Conservation (phyloP, 2,329 filamentous ascomycete species). For the Cladophialophora yegresii region DNA sequence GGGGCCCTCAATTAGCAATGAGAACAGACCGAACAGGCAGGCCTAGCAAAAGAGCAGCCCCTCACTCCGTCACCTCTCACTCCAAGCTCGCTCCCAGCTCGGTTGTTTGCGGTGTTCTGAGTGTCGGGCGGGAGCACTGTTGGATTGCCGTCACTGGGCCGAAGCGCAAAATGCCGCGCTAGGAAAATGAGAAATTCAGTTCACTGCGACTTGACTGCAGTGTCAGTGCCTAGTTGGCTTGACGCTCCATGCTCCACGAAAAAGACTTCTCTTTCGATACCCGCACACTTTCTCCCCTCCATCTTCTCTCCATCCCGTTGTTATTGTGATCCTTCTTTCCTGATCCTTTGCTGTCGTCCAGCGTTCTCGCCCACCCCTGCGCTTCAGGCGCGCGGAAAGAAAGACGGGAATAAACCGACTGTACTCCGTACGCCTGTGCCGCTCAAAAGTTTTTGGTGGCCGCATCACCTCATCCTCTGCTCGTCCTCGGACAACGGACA, state of each 20-base stretch:
- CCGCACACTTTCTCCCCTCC: constrained; percentile 23
- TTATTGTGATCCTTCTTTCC: constrained; percentile 9
- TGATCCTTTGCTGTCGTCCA: constrained; percentile 15
- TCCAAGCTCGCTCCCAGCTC: neutral
- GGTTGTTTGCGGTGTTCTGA: constrained; percentile 5
- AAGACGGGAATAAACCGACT: constrained; percentile 9
- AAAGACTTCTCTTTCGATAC: constrained; percentile 27
- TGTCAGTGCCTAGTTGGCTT: constrained; percentile 18
- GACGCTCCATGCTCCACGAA: constrained; percentile 21
- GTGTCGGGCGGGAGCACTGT: constrained; percentile 6
- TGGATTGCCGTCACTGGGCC: constrained; percentile 8
- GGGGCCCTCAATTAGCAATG: neutral
- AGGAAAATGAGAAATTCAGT: constrained; percentile 31
- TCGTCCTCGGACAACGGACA: constrained; percentile 1
- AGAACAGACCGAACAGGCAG: constrained; percentile 3
- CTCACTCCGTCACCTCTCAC: constrained; percentile 1
- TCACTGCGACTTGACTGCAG: constrained; percentile 12
- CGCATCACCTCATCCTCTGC: constrained; percentile 24
- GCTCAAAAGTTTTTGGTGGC: constrained; percentile 28
- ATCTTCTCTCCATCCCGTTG: constrained; percentile 9
- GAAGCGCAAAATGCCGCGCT: constrained; percentile 30
- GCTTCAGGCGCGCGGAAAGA: constrained; percentile 11
- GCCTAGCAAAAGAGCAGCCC: constrained; percentile 7
- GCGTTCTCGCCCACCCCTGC: constrained; percentile 21
- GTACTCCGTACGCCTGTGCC: constrained; percentile 15